Percentiles rank a stretch among this genome's conserved stretches.
Evolutionary conservation across 495 filamentous ascomycete genomes (phyloP).

Genomic region (Trichoderma parareesei): DNA sequence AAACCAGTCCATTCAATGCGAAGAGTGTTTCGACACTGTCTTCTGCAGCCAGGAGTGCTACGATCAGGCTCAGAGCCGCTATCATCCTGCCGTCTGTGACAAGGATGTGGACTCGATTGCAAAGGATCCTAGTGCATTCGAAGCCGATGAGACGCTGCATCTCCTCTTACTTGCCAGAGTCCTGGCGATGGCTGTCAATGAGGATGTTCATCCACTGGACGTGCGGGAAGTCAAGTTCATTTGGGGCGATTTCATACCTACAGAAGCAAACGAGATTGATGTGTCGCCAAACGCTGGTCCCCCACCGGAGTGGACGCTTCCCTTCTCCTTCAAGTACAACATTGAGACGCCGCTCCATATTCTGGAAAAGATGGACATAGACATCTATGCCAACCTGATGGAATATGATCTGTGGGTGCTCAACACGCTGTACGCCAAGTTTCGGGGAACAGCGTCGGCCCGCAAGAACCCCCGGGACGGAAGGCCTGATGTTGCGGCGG

Average conservation of each 20-base stretch:
- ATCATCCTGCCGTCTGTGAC: slow-evolving; percentile 83
- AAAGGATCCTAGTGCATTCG: slow-evolving; percentile 63
- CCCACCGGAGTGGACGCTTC: slow-evolving; percentile 60
- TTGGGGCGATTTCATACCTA: slow-evolving; percentile 69
- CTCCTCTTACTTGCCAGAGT: slow-evolving; percentile 69
- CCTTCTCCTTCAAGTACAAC: slow-evolving; percentile 82
- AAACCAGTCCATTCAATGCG: slow-evolving; percentile 50
- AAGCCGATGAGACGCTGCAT: slow-evolving; percentile 71
- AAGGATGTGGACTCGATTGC: slow-evolving; percentile 73
- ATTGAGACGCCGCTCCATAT: slow-evolving; percentile 77
- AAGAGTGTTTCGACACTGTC: slow-evolving; percentile 70
- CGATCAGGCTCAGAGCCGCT: slow-evolving; percentile 58
- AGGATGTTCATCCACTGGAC: slow-evolving; percentile 72
- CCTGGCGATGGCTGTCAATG: slow-evolving; percentile 79
- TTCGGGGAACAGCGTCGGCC: slow-evolving; percentile 84
- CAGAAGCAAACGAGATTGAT: slow-evolving; percentile 39
- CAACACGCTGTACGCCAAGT: slow-evolving; percentile 89
- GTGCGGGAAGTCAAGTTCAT: slow-evolving; percentile 83
- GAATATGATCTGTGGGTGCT: slow-evolving; percentile 84
- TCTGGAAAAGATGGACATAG: slow-evolving; percentile 82
- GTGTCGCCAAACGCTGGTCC: slow-evolving; percentile 41
- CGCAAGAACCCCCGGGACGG: slow-evolving; percentile 63
- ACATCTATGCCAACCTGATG: slow-evolving; percentile 61
- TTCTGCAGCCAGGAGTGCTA: slow-evolving; percentile 77
- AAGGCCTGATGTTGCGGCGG: slow-evolving; percentile 68